These are phyloP conservation scores for Debaryomyces udenii DNA, from an alignment of 1,139 yeast genomes.

Conservation along the genomic window DNA sequence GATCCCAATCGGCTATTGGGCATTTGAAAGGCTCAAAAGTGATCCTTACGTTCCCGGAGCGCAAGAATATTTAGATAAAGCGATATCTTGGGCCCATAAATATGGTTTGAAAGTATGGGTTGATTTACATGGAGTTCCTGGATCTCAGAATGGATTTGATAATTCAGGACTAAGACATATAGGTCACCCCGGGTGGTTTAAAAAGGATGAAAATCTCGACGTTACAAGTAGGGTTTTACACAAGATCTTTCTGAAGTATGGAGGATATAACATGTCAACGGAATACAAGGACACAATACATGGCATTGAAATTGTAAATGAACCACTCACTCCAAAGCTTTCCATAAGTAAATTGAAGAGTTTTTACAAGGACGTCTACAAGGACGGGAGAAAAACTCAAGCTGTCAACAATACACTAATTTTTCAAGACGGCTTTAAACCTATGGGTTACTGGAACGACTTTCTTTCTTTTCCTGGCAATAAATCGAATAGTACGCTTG, in stretches of 20 bases:
- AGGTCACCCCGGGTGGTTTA: slow-evolving; percentile 54
- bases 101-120: slow-evolving; percentile 59
- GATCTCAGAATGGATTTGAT: slow-evolving; percentile 73
- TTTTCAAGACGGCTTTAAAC: slow-evolving; percentile 61
- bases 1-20: slow-evolving; percentile 72
- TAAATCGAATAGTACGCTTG: slow-evolving; percentile 17
- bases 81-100: slow-evolving; percentile 56
- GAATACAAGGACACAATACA: slow-evolving; percentile 52
- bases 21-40: slow-evolving; percentile 47
- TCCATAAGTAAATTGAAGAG: slow-evolving; percentile 38
- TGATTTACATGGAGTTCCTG: slow-evolving; percentile 69
- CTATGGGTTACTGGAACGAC: slow-evolving; percentile 53
- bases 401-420: slow-evolving; percentile 49
- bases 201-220: slow-evolving; percentile 40
- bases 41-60: slow-evolving; percentile 68
- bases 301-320: slow-evolving; percentile 67
- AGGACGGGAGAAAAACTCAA: slow-evolving; percentile 36
- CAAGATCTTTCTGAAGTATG: slow-evolving; percentile 48
- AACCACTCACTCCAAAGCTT: slow-evolving; percentile 56
- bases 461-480: slow-evolving; percentile 35
- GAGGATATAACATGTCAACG: slow-evolving; percentile 30
- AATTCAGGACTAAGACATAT: slow-evolving; percentile 60
- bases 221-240: slow-evolving; percentile 48
- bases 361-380: slow-evolving; percentile 46
- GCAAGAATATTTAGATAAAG: slow-evolving; percentile 52